Conservation (phyloP, 345 rosid genomes). For the Linum usitatissimum region DNA sequence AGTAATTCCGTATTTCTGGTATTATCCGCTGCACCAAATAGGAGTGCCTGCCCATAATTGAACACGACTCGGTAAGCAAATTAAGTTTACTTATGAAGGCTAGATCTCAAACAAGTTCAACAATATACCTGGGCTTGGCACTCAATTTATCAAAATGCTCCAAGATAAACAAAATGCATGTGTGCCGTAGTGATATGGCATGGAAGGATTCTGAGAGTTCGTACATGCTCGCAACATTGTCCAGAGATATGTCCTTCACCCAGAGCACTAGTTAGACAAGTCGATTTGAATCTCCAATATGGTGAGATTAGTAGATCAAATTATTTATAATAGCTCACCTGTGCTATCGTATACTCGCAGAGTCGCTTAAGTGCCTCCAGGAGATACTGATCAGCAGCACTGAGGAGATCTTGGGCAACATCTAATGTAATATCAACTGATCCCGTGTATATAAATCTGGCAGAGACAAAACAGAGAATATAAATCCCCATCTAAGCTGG, state of each 20-base stretch:
- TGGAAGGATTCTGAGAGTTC: slow-evolving; percentile 96
- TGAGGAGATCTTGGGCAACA: slow-evolving; percentile 88
- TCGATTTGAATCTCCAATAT: not conserved
- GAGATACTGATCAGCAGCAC: slow-evolving; percentile 99
- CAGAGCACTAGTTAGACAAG: not conserved
- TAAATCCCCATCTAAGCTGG: not conserved
- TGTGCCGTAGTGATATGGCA: slow-evolving; percentile 80
- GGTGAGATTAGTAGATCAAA: not conserved
- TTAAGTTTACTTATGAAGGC: too few species aligned
- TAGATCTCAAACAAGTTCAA: not conserved
- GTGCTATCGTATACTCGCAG: slow-evolving; percentile 93
- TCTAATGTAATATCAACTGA: slow-evolving; percentile 73
- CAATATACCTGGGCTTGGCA: slow-evolving; percentile 46
- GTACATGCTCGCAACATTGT: slow-evolving; percentile 82
- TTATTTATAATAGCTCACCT: slow-evolving; percentile 41
- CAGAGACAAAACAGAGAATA: slow-evolving; percentile 12
- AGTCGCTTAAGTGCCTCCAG: slow-evolving; percentile 94
- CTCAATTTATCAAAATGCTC: slow-evolving; percentile 83
- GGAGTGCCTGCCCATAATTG: slow-evolving; percentile 31
- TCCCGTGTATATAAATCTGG: slow-evolving; percentile 95
- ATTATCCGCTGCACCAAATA: slow-evolving; percentile 59
- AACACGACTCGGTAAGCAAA: too few species aligned
- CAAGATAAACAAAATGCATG: slow-evolving; percentile 82
- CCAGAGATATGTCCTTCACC: slow-evolving; percentile 75
- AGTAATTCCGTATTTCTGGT: slow-evolving; percentile 74